Evolutionary conservation across 306 rosid genomes (phyloP).

Genomic region (Sindora glabra): DNA sequence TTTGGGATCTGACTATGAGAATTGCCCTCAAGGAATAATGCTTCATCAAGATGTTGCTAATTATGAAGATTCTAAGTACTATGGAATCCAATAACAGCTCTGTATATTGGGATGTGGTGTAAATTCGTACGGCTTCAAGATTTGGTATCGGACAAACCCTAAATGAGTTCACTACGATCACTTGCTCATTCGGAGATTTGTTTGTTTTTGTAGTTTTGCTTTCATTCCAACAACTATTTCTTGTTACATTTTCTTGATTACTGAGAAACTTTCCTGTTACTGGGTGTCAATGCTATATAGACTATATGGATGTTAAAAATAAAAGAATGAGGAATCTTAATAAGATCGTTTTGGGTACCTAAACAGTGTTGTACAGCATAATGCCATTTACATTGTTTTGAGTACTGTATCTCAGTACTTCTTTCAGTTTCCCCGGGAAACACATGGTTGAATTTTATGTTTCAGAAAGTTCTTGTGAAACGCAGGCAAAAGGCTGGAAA

Average conservation of each 20-base stretch:
- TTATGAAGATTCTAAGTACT: conserved; percentile 43
- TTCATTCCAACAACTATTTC: conserved; percentile 13
- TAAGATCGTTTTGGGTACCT: too few relatives aligned
- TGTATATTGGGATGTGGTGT: conserved; percentile 23
- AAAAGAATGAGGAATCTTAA: too few relatives aligned
- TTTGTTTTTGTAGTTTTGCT: conserved; percentile 21
- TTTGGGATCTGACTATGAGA: conserved; percentile 49
- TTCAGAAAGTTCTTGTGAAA: conserved; percentile 26
- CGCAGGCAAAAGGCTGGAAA: conserved; percentile 27
- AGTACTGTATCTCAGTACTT: too few relatives aligned
- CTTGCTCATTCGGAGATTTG: conserved; percentile 18
- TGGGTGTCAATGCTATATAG: too few relatives aligned
- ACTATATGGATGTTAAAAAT: too few relatives aligned
- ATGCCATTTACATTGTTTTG: too few relatives aligned
- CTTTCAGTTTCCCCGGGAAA: conserved; percentile 8
- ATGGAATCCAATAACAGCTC: conserved; percentile 37
- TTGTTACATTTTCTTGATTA: too few relatives aligned
- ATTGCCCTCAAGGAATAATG: conserved; percentile 11
- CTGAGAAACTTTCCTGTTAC: too few relatives aligned
- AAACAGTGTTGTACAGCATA: too few relatives aligned
- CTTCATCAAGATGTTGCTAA: conserved; percentile 26
- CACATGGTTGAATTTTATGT: conserved; percentile 36
- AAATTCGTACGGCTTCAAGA: conserved; percentile 17
- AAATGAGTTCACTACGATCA: too few relatives aligned
- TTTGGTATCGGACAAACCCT: conserved; percentile 16